Conservation (phyloP, 23 red algal species). For the Gracilaria domingensis region DNA sequence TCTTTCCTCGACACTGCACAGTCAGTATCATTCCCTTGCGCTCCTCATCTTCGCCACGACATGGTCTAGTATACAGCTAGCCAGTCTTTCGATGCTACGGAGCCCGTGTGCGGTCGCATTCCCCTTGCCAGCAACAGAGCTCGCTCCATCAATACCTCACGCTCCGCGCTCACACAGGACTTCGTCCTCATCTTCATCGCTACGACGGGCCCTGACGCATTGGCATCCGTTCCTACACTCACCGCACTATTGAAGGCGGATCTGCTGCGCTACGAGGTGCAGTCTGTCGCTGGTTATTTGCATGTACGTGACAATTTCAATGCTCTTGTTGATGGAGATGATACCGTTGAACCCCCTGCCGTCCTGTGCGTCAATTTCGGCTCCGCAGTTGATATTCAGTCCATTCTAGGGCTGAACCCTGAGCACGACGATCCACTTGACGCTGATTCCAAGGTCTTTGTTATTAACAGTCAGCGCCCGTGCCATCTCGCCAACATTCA, state of each 20-base stretch:
- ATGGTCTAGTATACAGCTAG: constrained; percentile 43
- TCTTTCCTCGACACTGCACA: too few species aligned
- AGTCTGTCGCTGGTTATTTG: constrained; percentile 81
- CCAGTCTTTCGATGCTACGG: constrained; percentile 44
- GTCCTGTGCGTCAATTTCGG: constrained; percentile 85
- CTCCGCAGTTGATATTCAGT: constrained; percentile 77
- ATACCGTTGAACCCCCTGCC: constrained; percentile 63
- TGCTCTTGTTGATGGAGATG: constrained; percentile 35
- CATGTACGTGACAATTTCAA: constrained; percentile 72
- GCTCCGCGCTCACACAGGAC: constrained; percentile 39
- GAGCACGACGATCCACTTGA: constrained; percentile 10
- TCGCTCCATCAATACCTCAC: constrained; percentile 16
- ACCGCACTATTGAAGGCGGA: constrained; percentile 81
- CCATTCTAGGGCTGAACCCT: constrained; percentile 37
- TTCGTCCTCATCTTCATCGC: constrained; percentile 89
- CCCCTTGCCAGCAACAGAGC: constrained; percentile 2
- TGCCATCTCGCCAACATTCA: constrained; percentile 85
- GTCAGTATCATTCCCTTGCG: too few species aligned
- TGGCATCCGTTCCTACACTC: constrained; percentile 76
- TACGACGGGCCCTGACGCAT: constrained; percentile 73
- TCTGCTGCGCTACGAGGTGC: constrained; percentile 87
- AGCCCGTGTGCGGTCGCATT: constrained; percentile 44
- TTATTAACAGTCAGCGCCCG: constrained; percentile 91
- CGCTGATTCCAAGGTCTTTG: constrained; percentile 67
- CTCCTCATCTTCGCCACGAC: neutral